Evolutionary conservation across 352 stramenopile genomes (phyloP).

Genomic region (Pythium insidiosum): DNA sequence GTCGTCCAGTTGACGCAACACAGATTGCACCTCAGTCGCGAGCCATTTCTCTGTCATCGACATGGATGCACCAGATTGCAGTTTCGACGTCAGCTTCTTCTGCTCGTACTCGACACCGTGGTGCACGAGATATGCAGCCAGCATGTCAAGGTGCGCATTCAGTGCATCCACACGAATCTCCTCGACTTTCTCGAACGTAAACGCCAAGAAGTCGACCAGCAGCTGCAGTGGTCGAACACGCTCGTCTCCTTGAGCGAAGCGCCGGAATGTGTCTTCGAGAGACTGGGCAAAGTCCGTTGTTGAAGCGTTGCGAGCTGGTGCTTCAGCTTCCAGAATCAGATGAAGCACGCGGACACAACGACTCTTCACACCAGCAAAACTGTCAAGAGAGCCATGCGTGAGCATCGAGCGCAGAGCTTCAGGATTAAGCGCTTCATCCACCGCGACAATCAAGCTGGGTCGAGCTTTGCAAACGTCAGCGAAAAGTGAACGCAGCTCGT

Average conservation of each 20-base stretch:
- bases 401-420: constrained; percentile 28
- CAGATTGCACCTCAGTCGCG: constrained; percentile 19
- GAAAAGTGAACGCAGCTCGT: constrained; percentile 45
- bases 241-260: constrained; percentile 9
- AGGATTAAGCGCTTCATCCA: constrained; percentile 27
- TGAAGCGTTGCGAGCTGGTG: constrained; percentile 34
- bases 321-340: constrained; percentile 36
- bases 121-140: constrained; percentile 43
- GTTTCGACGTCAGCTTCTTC: constrained; percentile 30
- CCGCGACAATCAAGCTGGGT: constrained; percentile 22
- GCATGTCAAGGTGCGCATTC: constrained; percentile 46
- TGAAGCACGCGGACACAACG: constrained; percentile 38
- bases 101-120: constrained; percentile 63
- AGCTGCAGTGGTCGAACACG: constrained; percentile 14
- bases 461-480: constrained; percentile 13
- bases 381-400: constrained; percentile 13
- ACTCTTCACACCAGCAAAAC: constrained; percentile 23
- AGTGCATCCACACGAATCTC: constrained; percentile 50
- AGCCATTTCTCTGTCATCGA: constrained; percentile 47
- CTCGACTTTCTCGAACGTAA: constrained; percentile 57
- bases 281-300: constrained; percentile 27
- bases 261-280: constrained; percentile 21
- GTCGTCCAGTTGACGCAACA: constrained; percentile 17
- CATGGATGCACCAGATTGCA: constrained; percentile 18
- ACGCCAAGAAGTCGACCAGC: constrained; percentile 56